A percentile compares a stretch with the other conserved stretches of the same genome.
Evolutionary conservation across 306 rosid genomes (phyloP).

Genomic region (Clitoria ternatea): DNA sequence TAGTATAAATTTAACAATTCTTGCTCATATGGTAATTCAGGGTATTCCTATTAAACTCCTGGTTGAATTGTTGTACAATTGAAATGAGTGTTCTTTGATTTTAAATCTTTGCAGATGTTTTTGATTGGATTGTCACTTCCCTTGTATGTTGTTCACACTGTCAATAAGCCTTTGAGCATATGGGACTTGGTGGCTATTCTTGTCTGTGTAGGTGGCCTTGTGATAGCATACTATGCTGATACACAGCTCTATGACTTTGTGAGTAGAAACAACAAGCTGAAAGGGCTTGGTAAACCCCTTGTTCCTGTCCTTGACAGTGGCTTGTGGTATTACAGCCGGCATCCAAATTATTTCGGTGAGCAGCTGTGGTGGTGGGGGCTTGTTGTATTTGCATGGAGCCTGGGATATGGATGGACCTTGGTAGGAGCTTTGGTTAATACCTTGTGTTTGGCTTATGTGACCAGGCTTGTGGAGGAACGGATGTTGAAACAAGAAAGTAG

Average conservation of each 20-base stretch:
- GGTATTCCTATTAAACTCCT: no score
- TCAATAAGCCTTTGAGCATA: slow-evolving; percentile 51
- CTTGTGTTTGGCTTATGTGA: slow-evolving; percentile 82
- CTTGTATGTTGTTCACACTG: slow-evolving; percentile 60
- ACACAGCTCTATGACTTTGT: slow-evolving; percentile 71
- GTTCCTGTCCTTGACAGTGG: slow-evolving; percentile 62
- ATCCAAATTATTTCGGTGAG: slow-evolving; percentile 91
- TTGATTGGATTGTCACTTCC: slow-evolving; percentile 72
- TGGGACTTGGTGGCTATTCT: slow-evolving; percentile 60
- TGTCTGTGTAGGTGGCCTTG: slow-evolving; percentile 53
- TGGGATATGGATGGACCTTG: slow-evolving; percentile 70
- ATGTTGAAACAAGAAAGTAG: slow-evolving; percentile 73
- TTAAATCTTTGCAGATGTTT: slow-evolving; percentile 51
- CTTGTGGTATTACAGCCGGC: slow-evolving; percentile 74
- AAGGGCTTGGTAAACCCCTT: slow-evolving; percentile 47
- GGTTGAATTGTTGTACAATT: background rate
- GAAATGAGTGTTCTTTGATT: background rate
- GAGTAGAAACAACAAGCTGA: slow-evolving; percentile 55
- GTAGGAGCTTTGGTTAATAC: slow-evolving; percentile 63
- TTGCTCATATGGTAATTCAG: no score
- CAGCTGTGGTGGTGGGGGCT: slow-evolving; percentile 98
- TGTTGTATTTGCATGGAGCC: slow-evolving; percentile 61
- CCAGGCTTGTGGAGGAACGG: slow-evolving; percentile 73
- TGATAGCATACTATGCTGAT: slow-evolving; percentile 76
- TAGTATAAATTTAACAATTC: no score